phyloP scores from a whole-genome alignment of 495 filamentous ascomycete species.

The Cercophora sp. region DNA sequence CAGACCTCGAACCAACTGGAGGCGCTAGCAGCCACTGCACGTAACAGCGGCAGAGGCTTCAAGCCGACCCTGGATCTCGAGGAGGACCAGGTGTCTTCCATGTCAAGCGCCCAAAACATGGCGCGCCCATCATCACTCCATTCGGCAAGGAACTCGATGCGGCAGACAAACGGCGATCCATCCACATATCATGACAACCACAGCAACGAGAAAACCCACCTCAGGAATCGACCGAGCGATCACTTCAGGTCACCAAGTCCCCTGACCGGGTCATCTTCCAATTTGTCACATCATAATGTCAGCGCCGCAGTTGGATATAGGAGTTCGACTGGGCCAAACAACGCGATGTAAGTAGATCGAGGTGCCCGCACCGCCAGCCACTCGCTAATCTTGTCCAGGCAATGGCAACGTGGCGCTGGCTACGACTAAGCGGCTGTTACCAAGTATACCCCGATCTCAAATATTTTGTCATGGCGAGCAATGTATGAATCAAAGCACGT shows the following conservation, averaged over 20 bases:
- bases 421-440: neutral
- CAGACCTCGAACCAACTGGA: constrained; percentile 84
- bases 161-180: neutral
- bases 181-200: neutral
- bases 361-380: neutral
- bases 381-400: neutral
- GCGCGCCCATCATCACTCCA: constrained; percentile 1
- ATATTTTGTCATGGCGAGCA: neutral
- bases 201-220: neutral
- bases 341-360: neutral
- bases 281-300: neutral
- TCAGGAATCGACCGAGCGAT: neutral
- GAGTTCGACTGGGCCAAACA: neutral
- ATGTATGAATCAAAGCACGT: neutral
- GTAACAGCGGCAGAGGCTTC: constrained; percentile 70
- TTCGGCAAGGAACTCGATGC: constrained; percentile 1
- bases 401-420: constrained; percentile 2
- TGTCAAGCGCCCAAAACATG: constrained; percentile 10
- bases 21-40: constrained; percentile 87
- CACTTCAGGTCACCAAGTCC: constrained; percentile 1
- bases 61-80: constrained; percentile 64
- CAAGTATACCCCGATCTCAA: neutral
- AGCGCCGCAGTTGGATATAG: constrained; percentile 1
- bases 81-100: constrained; percentile 69
- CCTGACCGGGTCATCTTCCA: neutral